Conservation (phyloP, 257 asterid species). For the Mentha longifolia region DNA sequence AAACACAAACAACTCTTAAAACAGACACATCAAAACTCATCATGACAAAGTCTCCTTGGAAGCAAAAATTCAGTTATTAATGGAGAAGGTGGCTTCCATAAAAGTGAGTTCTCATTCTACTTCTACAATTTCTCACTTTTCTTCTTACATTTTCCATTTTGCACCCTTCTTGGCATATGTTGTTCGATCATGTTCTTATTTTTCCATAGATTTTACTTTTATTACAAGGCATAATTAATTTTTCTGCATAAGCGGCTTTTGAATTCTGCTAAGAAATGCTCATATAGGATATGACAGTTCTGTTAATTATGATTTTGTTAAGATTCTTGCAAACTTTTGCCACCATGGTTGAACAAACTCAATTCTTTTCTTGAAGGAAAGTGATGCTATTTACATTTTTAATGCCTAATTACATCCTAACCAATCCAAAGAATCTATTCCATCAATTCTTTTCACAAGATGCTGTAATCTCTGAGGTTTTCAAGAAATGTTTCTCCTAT, state of each 20-base stretch:
- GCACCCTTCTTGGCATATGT: not conserved
- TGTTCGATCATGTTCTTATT: not conserved
- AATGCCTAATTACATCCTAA: conserved; percentile 6
- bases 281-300: too few relatives aligned
- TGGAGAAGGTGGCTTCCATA: conserved; percentile 1
- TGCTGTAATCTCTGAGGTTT: conserved; percentile 56
- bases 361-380: not conserved
- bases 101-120: conserved; percentile 34
- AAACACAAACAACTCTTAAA: not conserved
- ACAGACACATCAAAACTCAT: conserved; percentile 19
- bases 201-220: not conserved
- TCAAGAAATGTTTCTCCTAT: conserved; percentile 66
- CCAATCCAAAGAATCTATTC: conserved; percentile 20
- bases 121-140: not conserved
- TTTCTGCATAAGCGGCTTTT: too few relatives aligned
- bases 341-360: not conserved
- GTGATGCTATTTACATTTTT: conserved; percentile 20
- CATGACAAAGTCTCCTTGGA: not conserved
- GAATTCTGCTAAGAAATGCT: too few relatives aligned
- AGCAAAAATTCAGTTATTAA: conserved; percentile 9
- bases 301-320: too few relatives aligned
- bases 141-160: not conserved
- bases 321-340: not conserved
- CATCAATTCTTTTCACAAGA: conserved; percentile 41
- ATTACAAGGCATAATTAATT: not conserved